Conservation (phyloP, 371 early-diverging fungal genomes). For the Mucor circinelloides region DNA sequence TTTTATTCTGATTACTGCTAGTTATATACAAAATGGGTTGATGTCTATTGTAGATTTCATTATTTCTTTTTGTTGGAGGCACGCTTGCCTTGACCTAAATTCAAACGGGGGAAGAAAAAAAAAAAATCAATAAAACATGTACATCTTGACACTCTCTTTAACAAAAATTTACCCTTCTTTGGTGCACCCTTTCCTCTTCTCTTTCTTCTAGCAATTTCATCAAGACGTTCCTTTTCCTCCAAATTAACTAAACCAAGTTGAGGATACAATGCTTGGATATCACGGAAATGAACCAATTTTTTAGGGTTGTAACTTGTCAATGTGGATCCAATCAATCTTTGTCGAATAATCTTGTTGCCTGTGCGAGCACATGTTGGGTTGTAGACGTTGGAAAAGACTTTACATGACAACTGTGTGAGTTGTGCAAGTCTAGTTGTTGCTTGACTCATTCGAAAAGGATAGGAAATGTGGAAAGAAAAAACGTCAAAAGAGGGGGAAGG, state of each 20-base stretch:
- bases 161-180: slow-evolving; percentile 66
- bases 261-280: slow-evolving; percentile 63
- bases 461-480: not conserved
- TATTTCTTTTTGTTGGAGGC: slow-evolving; percentile 67
- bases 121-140: not conserved
- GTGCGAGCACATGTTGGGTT: slow-evolving; percentile 74
- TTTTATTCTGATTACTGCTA: not conserved
- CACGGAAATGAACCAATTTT: slow-evolving; percentile 57
- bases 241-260: slow-evolving; percentile 63
- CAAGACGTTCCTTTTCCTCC: slow-evolving; percentile 70
- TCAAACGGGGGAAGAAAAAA: not conserved
- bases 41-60: slow-evolving; percentile 5
- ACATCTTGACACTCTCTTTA: not conserved
- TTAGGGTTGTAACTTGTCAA: slow-evolving; percentile 72
- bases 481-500: not conserved
- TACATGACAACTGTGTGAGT: slow-evolving; percentile 66
- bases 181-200: slow-evolving; percentile 84
- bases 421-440: slow-evolving; percentile 46
- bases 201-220: slow-evolving; percentile 70
- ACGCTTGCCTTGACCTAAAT: slow-evolving; percentile 65
- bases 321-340: slow-evolving; percentile 67
- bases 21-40: slow-evolving; percentile 6
- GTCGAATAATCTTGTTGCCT: slow-evolving; percentile 74
- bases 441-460: slow-evolving; percentile 14
- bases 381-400: slow-evolving; percentile 70